These are phyloP conservation scores for Cymbopogon flexuosus DNA, from an alignment of 202 grass and related monocot species.

Conservation along the genomic window DNA sequence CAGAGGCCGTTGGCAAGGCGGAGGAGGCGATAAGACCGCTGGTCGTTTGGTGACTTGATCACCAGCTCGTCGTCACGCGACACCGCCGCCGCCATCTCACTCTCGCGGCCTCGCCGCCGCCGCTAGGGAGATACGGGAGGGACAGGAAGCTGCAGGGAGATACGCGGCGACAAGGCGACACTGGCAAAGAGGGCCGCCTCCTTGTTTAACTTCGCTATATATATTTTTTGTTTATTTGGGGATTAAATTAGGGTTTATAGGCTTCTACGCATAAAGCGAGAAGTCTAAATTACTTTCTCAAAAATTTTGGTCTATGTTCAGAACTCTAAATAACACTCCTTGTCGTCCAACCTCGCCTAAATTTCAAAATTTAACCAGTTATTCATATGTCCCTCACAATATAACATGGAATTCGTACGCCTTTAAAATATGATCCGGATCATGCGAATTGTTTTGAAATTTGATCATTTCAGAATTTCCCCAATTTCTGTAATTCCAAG, in stretches of 20 bases:
- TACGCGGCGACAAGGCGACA: neutral
- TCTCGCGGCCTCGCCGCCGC: neutral
- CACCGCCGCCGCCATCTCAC: constrained; percentile 40
- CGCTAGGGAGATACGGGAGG: neutral
- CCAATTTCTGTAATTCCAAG: too few relatives aligned
- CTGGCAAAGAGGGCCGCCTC: neutral
- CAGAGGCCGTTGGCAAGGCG: constrained; percentile 68
- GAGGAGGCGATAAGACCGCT: constrained; percentile 67
- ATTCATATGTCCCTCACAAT: too few relatives aligned
- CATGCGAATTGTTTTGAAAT: too few relatives aligned
- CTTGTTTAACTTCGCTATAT: neutral
- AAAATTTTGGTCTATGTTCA: too few relatives aligned
- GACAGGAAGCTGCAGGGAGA: neutral
- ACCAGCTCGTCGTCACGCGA: constrained; percentile 52
- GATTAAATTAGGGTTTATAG: constrained; percentile 8
- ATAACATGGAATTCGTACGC: too few relatives aligned
- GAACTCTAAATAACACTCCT: neutral
- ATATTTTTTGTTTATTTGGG: neutral
- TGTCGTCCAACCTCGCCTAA: too few relatives aligned
- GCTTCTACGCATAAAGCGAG: neutral
- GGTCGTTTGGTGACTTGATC: constrained; percentile 74
- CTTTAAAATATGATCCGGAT: too few relatives aligned
- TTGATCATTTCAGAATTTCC: too few relatives aligned
- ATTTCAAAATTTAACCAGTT: too few relatives aligned
- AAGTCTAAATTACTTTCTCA: neutral